Conservation (phyloP, 2,329 filamentous ascomycete genomes). For the Beauveria brongniartii region DNA sequence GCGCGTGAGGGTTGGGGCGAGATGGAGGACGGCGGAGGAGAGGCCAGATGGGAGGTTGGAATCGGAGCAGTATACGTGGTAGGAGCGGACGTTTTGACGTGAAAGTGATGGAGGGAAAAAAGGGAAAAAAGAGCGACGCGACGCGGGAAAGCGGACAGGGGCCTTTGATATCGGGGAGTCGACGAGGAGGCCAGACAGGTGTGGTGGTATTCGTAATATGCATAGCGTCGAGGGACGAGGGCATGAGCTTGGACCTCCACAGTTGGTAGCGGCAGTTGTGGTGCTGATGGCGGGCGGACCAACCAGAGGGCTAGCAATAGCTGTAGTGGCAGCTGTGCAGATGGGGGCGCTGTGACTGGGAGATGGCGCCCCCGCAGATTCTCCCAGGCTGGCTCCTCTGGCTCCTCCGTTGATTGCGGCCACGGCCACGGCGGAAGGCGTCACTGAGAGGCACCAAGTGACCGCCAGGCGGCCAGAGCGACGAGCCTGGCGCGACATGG, state of each 20-base stretch:
- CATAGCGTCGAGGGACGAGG: neutral
- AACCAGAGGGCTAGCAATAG: neutral
- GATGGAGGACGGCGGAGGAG: slow-evolving; percentile 13
- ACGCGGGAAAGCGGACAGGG: neutral
- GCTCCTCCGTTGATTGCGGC: neutral
- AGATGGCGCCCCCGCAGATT: neutral
- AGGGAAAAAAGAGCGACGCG: neutral
- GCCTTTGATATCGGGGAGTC: neutral
- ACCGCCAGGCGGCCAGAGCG: slow-evolving; percentile 6
- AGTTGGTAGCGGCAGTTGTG: neutral
- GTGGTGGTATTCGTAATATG: slow-evolving; percentile 3
- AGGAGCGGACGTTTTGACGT: neutral
- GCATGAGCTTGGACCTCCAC: neutral
- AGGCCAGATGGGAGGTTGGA: neutral
- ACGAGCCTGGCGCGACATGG: slow-evolving; percentile 10
- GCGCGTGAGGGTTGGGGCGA: slow-evolving; percentile 17
- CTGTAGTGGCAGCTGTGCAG: neutral
- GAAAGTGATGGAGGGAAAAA: neutral
- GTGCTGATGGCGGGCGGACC: neutral
- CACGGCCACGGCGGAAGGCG: neutral
- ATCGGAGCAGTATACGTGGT: slow-evolving; percentile 4
- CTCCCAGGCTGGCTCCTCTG: neutral
- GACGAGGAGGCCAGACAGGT: neutral
- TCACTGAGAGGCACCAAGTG: slow-evolving; percentile 7
- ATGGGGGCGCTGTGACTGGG: neutral